Evolutionary conservation across 495 filamentous ascomycete genomes (phyloP).

Genomic region (Acidomyces sp.): DNA sequence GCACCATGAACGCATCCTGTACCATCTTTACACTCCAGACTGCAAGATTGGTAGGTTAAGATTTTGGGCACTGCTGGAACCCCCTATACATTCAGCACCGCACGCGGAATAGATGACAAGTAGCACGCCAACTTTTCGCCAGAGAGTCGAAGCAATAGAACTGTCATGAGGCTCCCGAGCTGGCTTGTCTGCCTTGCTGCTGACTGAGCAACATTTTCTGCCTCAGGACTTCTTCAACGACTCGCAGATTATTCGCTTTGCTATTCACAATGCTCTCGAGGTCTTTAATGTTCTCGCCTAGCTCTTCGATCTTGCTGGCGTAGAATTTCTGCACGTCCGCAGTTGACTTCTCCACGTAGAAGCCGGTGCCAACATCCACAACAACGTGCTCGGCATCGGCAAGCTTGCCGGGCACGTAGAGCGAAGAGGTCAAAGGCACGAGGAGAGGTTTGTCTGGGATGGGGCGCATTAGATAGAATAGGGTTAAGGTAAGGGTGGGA

Average conservation of each 20-base stretch:
- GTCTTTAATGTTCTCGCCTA: constrained; percentile 66
- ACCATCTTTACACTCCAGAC: too few species aligned
- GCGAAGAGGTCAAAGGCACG: constrained; percentile 79
- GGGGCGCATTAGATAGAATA: constrained; percentile 1
- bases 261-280: constrained; percentile 74
- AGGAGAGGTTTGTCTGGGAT: constrained; percentile 52
- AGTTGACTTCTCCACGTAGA: constrained; percentile 85
- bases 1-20: too few species aligned
- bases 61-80: too few species aligned
- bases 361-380: constrained; percentile 92
- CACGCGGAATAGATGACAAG: too few species aligned
- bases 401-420: constrained; percentile 80
- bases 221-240: constrained; percentile 58
- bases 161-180: constrained; percentile 6
- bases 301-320: constrained; percentile 63
- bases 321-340: constrained; percentile 77
- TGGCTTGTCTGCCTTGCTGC: constrained; percentile 9
- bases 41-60: too few species aligned
- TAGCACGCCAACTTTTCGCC: too few species aligned
- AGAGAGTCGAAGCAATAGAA: too few species aligned
- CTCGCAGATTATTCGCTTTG: constrained; percentile 69
- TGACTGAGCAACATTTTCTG: constrained; percentile 17
- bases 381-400: constrained; percentile 67
- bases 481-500: not conserved
- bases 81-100: too few species aligned